Evolutionary conservation across 192 early-diverging fungal genomes (phyloP), one percentile per base, ranked within the genome.

Genomic region (Entomortierella parvispora): DNA sequence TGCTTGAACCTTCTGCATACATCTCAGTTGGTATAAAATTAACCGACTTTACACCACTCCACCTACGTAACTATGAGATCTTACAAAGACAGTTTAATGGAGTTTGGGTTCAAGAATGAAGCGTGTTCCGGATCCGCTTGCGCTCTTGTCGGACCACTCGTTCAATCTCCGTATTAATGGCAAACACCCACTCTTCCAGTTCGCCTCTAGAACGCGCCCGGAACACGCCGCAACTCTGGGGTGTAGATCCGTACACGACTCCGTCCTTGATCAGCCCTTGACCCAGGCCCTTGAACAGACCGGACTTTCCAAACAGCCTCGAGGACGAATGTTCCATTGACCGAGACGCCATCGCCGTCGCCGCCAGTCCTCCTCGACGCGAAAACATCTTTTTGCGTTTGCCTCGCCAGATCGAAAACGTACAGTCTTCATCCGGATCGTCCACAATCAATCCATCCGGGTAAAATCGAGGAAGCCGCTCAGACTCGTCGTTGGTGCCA

Each of bases 131-230:
- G 29, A 76, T 44, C 10, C 52, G 59, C 1, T 52, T 43, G 43
- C 72, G 62, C 44, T 76, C 72, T 23, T 46, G 34, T 23, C 72
- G 64, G 15, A 76, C 72, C 48, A 28, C 40, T 11, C 72, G 69
- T 56, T 82, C 74, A 68, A 82, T 72, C 59, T 82, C 80, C 2
- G 65, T 69, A 31, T 82, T 82, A 31, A 82, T 34, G 2, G 80
- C 80, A 59, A 56, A 50, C 28, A 82, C 80, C 80, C 80, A 82
- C 33, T 82, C 69, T 31, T 82, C 80, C 34, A 76, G 49, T 34
- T 82, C 80, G 2, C 62, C 33, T 12, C 72, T 61, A 29, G 61
- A 78, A 14, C 72, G 50, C 2, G 80, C 65, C 26, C 80, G 51
- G 31, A 78, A 44, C 1, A 82, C 60, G 0, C 32, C 31, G 18